Evolutionary conservation across 805 yeast genomes (phyloP), one percentile per base, ranked within the genome.

Genomic region (Priceomyces melissophilus): DNA sequence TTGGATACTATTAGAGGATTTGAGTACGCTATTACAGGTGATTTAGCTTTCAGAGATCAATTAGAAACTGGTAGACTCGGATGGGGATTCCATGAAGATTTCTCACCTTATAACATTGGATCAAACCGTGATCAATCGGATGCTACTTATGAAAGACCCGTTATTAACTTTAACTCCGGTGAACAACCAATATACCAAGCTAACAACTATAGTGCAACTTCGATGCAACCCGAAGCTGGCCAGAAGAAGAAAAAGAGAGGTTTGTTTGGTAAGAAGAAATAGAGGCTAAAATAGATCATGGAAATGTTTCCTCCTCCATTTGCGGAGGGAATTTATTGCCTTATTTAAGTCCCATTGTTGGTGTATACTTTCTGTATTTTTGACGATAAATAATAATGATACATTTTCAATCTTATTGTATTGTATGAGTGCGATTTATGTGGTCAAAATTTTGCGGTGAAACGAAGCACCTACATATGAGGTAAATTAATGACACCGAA

Each of bases 1-100:
- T 69, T 93, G 54, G 99, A 95, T 62, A 93, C 99, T 2, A 90
- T 93, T 55, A 76, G 98, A 53, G 75, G 87, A 4, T 93, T 93
- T 64, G 98, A 93, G 69, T 93, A 84, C 58, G 82, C 97, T 30
- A 89, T 93, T 48, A 87, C 96, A 5, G 96, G 96, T 39, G 99
- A 93, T 62, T 67, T 75, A 43, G 63, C 78, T 10, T 84, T 86
- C 69, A 80, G 82, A 40, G 93, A 87, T 42, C 88, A 86, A 53
- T 71, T 88, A 54, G 97, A 90, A 63, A 74, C 90, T 3, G 78
- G 78, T 6, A 71, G 79, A 13, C 74, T 84, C 33, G 98, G 97
- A 11, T 90, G 95, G 84, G 80, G 85, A 40, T 87, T 87, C 79
- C 97, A 69, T 76, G 85, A 49, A 69, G 84, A 79, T 62, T 88